phyloP scores from a whole-genome alignment of 1,139 yeast genomes.

The Ogataea hybrid region DNA sequence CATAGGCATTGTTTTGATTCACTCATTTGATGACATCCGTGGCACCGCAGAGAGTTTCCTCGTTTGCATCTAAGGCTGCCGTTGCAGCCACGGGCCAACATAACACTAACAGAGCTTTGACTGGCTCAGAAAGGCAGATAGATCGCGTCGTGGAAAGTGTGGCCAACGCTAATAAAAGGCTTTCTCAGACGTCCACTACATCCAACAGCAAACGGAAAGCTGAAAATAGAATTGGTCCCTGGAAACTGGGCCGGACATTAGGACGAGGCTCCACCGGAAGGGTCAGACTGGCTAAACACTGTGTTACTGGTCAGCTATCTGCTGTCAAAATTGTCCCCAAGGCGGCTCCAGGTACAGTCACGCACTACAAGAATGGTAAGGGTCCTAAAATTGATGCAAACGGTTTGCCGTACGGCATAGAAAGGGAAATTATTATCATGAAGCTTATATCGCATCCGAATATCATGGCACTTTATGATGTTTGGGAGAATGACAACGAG shows the following conservation, averaged over 20 bases:
- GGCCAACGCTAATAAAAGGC: conserved; percentile 55
- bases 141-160: conserved; percentile 41
- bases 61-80: conserved; percentile 29
- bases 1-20: not conserved
- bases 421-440: conserved; percentile 81
- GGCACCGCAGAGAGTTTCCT: conserved; percentile 8
- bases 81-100: conserved; percentile 16
- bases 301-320: conserved; percentile 67
- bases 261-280: conserved; percentile 85
- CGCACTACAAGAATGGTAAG: conserved; percentile 31
- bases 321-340: conserved; percentile 83
- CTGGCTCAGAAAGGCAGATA: conserved; percentile 22
- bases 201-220: conserved; percentile 49
- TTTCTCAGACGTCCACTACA: conserved; percentile 53
- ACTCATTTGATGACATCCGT: conserved; percentile 5
- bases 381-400: conserved; percentile 41
- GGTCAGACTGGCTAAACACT: conserved; percentile 70
- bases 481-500: conserved; percentile 81
- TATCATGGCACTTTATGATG: conserved; percentile 73
- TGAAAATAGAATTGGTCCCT: conserved; percentile 69
- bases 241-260: conserved; percentile 75
- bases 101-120: not conserved
- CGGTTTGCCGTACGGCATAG: conserved; percentile 77
- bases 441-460: conserved; percentile 74
- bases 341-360: conserved; percentile 35